phyloP scores from a whole-genome alignment of 257 asterid genomes.

The Gardenia jasminoides region DNA sequence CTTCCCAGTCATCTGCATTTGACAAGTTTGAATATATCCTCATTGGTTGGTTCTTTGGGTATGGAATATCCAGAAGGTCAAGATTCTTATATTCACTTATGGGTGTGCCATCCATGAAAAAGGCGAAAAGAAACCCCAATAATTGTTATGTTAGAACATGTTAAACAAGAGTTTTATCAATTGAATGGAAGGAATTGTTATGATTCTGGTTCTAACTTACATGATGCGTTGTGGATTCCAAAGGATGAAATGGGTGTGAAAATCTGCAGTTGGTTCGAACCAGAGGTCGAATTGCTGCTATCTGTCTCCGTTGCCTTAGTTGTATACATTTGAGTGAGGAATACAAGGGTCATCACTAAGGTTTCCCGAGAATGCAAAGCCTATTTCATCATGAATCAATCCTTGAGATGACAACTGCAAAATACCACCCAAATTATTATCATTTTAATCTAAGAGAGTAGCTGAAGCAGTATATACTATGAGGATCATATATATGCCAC shows the following conservation, averaged over 20 bases:
- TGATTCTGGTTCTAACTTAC: conserved; percentile 20
- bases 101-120: conserved; percentile 24
- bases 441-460: not conserved
- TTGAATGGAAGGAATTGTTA: not conserved
- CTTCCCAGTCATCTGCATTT: conserved; percentile 51
- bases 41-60: conserved; percentile 47
- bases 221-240: conserved; percentile 53
- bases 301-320: conserved; percentile 43
- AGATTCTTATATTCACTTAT: conserved; percentile 47
- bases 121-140: not conserved
- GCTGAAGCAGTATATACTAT: not conserved
- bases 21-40: conserved; percentile 43
- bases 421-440: not conserved
- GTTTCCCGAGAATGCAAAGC: conserved; percentile 51
- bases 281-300: conserved; percentile 52
- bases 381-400: conserved; percentile 41
- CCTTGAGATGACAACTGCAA: conserved; percentile 47
- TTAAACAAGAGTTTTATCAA: too few species aligned
- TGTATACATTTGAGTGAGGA: conserved; percentile 44
- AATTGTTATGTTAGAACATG: too few species aligned
- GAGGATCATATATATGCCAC: too few species aligned
- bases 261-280: conserved; percentile 53
- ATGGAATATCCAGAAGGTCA: conserved; percentile 33
- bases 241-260: conserved; percentile 45
- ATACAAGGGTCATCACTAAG: conserved; percentile 43